These are phyloP conservation scores for Penicillium atrosanguineum DNA, from an alignment of 495 filamentous ascomycete genomes.

Conservation along the genomic window DNA sequence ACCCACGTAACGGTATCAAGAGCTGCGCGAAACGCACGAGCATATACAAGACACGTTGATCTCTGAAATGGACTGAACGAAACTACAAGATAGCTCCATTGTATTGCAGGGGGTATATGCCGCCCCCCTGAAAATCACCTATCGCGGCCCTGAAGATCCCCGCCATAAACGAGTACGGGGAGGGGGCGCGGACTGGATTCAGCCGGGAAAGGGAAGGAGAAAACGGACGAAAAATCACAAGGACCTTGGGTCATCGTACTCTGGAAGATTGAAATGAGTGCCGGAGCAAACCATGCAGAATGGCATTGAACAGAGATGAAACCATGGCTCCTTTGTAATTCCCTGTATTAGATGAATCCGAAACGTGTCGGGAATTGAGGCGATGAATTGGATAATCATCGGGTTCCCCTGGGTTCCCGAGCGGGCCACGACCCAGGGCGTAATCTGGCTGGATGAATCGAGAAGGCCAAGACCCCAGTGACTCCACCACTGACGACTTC, in stretches of 20 bases:
- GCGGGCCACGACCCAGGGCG: not conserved
- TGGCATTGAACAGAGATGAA: not conserved
- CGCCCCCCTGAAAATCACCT: slow-evolving; percentile 28
- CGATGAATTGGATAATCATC: slow-evolving; percentile 1
- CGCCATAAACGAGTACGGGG: slow-evolving; percentile 24
- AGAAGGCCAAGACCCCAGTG: slow-evolving; percentile 18
- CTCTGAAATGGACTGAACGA: too few species aligned
- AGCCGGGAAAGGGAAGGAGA: too few species aligned
- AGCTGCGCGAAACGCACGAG: not conserved
- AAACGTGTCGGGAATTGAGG: slow-evolving; percentile 3
- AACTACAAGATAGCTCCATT: not conserved
- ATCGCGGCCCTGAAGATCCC: slow-evolving; percentile 7
- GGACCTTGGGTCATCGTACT: too few species aligned
- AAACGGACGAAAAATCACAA: too few species aligned
- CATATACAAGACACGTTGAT: not conserved
- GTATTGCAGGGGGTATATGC: slow-evolving; percentile 11
- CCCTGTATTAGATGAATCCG: slow-evolving; percentile 2
- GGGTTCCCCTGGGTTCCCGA: slow-evolving; percentile 12
- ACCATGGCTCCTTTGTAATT: not conserved
- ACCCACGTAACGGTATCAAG: not conserved
- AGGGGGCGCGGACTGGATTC: not conserved
- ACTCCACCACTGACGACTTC: slow-evolving; percentile 31
- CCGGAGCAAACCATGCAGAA: too few species aligned
- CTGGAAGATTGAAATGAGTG: not conserved
- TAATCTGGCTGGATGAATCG: slow-evolving; percentile 13